Percentiles rank a stretch among this genome's conserved stretches.
Conservation (phyloP, 129 eudicot genomes). For the Helianthus tuberosus region DNA sequence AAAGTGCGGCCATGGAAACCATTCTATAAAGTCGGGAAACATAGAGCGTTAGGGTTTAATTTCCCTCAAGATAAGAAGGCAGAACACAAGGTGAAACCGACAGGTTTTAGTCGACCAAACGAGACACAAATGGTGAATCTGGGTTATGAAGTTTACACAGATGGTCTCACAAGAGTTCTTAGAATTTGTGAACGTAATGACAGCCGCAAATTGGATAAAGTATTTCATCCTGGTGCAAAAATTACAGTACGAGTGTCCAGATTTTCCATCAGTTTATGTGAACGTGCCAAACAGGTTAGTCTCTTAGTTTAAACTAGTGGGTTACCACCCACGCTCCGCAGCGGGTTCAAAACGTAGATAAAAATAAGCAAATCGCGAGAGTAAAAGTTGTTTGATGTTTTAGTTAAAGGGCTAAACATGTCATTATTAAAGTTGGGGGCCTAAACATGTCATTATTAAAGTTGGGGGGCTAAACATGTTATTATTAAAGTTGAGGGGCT, state of each 20-base stretch:
- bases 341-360: no score
- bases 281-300: constrained; percentile 64
- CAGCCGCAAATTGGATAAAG: constrained; percentile 52
- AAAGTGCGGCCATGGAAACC: constrained; percentile 95
- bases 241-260: constrained; percentile 67
- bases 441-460: no score
- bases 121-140: constrained; percentile 51
- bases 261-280: constrained; percentile 63
- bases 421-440: no score
- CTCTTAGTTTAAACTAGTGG: neutral
- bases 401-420: no score
- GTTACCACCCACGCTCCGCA: no score
- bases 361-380: no score
- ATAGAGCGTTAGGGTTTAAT: constrained; percentile 62
- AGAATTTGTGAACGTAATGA: constrained; percentile 77
- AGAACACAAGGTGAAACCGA: constrained; percentile 40
- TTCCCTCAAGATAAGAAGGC: constrained; percentile 52
- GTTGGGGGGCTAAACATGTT: no score
- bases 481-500: no score
- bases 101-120: constrained; percentile 39
- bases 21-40: constrained; percentile 64
- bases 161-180: constrained; percentile 91
- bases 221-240: constrained; percentile 57
- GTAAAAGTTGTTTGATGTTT: no score
- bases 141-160: constrained; percentile 85